A percentile compares a stretch with the other conserved stretches of the same genome.
phyloP scores from a whole-genome alignment of 176 grass and related monocot species.

The Elaeis guineensis region DNA sequence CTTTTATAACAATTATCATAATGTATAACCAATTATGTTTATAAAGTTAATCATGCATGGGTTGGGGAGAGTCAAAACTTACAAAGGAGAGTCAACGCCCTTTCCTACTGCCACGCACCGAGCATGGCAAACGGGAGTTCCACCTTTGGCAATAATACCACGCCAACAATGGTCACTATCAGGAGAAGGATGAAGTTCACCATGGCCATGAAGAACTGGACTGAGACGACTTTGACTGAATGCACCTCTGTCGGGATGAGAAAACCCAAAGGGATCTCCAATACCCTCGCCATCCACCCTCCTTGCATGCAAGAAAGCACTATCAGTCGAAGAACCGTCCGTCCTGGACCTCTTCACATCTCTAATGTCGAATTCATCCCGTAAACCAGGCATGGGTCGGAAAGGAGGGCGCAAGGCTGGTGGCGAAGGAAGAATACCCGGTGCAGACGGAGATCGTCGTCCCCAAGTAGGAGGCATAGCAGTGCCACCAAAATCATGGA shows the following conservation, averaged over 20 bases:
- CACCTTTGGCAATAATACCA: conserved; percentile 81
- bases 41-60: too few species aligned
- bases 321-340: conserved; percentile 9
- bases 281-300: conserved; percentile 14
- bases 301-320: conserved; percentile 30
- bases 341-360: conserved; percentile 51
- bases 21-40: too few species aligned
- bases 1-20: neutral
- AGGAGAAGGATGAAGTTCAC: conserved; percentile 27
- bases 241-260: conserved; percentile 27
- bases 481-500: conserved; percentile 32
- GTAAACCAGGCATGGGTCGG: conserved; percentile 22
- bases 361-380: conserved; percentile 30
- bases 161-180: conserved; percentile 49
- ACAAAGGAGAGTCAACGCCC: conserved; percentile 65
- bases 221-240: conserved; percentile 34
- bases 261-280: conserved; percentile 11
- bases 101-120: conserved; percentile 73
- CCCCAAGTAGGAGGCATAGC: neutral
- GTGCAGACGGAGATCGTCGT: conserved; percentile 12
- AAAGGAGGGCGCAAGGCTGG: conserved; percentile 6
- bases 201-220: conserved; percentile 47
- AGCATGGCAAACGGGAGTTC: conserved; percentile 72
- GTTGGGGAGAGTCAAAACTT: conserved; percentile 11
- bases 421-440: conserved; percentile 50